Percentiles rank a stretch among this genome's conserved stretches.
phyloP scores from a whole-genome alignment of 305 asterid genomes.

The Caryopteris hybrid region DNA sequence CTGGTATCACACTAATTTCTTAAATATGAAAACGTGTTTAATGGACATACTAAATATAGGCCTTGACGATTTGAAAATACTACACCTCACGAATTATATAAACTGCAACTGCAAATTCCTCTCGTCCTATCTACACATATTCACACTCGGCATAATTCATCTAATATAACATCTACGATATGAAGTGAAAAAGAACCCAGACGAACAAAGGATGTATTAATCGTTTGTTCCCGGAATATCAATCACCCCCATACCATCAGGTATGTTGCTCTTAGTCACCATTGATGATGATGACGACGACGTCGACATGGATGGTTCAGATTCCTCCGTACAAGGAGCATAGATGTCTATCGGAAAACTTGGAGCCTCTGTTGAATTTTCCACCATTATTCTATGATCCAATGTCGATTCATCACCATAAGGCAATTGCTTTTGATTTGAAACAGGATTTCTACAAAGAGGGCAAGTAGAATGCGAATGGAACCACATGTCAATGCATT shows the following conservation, averaged over 20 bases:
- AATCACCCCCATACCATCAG: constrained; percentile 39
- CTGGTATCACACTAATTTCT: no score
- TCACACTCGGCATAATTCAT: no score
- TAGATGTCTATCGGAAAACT: constrained; percentile 53
- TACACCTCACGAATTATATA: not conserved
- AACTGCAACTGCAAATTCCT: not conserved
- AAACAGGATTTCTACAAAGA: constrained; percentile 58
- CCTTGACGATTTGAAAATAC: no score
- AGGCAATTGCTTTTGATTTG: constrained; percentile 17
- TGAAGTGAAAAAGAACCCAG: constrained; percentile 29
- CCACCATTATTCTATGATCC: constrained; percentile 25
- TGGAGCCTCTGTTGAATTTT: constrained; percentile 25
- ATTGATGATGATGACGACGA: constrained; percentile 14
- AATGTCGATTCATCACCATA: constrained; percentile 19
- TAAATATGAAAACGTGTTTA: no score
- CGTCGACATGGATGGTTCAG: constrained; percentile 26
- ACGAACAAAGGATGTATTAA: not conserved
- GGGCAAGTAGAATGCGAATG: constrained; percentile 86
- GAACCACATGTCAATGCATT: constrained; percentile 90
- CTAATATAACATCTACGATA: constrained; percentile 10
- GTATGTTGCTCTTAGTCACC: constrained; percentile 17
- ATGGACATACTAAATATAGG: no score
- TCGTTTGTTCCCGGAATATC: constrained; percentile 39
- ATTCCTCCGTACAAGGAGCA: constrained; percentile 37
- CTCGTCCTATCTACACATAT: no score